A percentile compares a stretch with the other conserved stretches of the same genome.
These are phyloP conservation scores for Coniophora puteana DNA, from an alignment of 1,284 basidiomycete genomes.

Conservation along the genomic window DNA sequence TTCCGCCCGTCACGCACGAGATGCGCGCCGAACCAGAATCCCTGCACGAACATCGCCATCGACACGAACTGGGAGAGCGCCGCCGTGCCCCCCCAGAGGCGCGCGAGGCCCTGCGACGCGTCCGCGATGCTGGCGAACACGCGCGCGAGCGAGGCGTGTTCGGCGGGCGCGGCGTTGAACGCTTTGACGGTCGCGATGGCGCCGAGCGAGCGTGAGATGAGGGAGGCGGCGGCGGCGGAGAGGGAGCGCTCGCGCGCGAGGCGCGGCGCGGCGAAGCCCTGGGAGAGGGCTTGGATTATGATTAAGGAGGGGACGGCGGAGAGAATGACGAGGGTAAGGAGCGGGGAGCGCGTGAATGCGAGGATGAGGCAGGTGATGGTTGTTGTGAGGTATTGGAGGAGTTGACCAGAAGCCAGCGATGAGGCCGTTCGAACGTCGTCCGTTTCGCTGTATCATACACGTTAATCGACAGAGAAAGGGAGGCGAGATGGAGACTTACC, in stretches of 20 bases:
- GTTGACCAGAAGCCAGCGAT: constrained; percentile 72
- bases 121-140: constrained; percentile 45
- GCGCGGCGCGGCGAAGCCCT: constrained; percentile 64
- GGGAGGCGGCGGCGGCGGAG: constrained; percentile 70
- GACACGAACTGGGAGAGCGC: constrained; percentile 75
- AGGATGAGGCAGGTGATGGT: constrained; percentile 78
- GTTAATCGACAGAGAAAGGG: constrained; percentile 4
- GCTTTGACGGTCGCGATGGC: constrained; percentile 94
- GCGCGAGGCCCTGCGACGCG: constrained; percentile 54
- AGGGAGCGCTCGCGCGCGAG: constrained; percentile 66
- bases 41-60: constrained; percentile 93
- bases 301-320: constrained; percentile 85
- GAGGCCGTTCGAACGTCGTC: constrained; percentile 89
- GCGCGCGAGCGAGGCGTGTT: constrained; percentile 46
- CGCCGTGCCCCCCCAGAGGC: constrained; percentile 75
- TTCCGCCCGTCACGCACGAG: constrained; percentile 75
- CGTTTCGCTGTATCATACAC: constrained; percentile 68
- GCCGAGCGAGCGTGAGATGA: constrained; percentile 74
- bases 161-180: constrained; percentile 80
- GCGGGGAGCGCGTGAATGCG: constrained; percentile 78
- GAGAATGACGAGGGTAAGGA: constrained; percentile 89
- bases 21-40: constrained; percentile 93
- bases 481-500: constrained; percentile 46
- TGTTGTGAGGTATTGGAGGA: constrained; percentile 82
- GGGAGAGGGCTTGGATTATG: constrained; percentile 73